Conservation (phyloP, 108 stramenopile genomes). For the Cylindrotheca closterium region DNA sequence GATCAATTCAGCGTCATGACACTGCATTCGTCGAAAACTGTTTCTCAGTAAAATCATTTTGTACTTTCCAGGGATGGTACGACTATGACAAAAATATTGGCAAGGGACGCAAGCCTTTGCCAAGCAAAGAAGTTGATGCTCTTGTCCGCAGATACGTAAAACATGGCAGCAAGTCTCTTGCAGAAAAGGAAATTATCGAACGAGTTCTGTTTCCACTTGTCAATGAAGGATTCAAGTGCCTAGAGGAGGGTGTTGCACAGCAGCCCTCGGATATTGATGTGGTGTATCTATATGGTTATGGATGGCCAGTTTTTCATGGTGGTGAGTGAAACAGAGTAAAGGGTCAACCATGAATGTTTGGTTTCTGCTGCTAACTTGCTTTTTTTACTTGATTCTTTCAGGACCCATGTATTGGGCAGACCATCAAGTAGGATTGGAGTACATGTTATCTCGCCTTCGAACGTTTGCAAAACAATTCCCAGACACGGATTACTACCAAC, state of each 20-base stretch:
- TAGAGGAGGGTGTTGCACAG: constrained; percentile 93
- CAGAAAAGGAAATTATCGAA: constrained; percentile 59
- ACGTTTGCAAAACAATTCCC: constrained; percentile 57
- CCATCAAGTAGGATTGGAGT: constrained; percentile 70
- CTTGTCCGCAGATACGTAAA: constrained; percentile 53
- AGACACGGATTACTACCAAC: constrained; percentile 69
- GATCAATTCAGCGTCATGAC: constrained; percentile 8
- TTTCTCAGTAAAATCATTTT: background rate
- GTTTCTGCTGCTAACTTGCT: background rate
- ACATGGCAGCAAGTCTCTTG: constrained; percentile 28
- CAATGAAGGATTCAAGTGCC: constrained; percentile 95
- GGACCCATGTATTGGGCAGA: constrained; percentile 94
- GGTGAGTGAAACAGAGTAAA: constrained; percentile 7
- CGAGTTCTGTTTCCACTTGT: constrained; percentile 87
- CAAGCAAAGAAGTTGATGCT: constrained; percentile 72
- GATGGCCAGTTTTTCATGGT: constrained; percentile 91
- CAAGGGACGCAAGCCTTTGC: constrained; percentile 76
- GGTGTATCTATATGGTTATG: constrained; percentile 94
- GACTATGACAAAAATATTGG: constrained; percentile 79
- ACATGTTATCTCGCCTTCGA: constrained; percentile 50
- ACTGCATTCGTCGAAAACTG: background rate
- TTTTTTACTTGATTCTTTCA: background rate
- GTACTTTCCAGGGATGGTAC: constrained; percentile 72
- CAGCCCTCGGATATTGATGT: constrained; percentile 94
- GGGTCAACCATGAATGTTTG: too few species aligned